Evolutionary conservation across 2,329 filamentous ascomycete species (phyloP).

Genomic region (Huntiella bhutanensis): DNA sequence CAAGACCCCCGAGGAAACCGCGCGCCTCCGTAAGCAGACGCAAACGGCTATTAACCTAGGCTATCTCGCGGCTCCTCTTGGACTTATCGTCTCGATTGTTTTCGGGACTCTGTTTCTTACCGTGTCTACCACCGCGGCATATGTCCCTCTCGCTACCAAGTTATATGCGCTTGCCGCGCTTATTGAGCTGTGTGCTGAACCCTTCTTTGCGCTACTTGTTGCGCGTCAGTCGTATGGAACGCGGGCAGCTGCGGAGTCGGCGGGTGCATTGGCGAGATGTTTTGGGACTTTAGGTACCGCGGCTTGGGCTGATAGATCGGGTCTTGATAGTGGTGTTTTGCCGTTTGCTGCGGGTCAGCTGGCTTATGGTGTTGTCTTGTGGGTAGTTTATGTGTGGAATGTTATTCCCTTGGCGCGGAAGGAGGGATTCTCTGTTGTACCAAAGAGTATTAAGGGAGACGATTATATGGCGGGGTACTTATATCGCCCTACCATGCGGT

Average conservation of each 20-base stretch:
- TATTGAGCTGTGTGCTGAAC: conserved; percentile 69
- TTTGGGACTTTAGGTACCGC: conserved; percentile 53
- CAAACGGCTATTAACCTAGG: conserved; percentile 80
- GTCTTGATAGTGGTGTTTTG: conserved; percentile 49
- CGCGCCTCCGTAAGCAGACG: conserved; percentile 20
- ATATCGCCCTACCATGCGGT: conserved; percentile 47
- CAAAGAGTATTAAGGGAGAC: conserved; percentile 13
- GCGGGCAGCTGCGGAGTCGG: conserved; percentile 66
- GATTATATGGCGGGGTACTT: conserved; percentile 43
- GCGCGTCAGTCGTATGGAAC: conserved; percentile 61
- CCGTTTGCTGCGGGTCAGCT: conserved; percentile 82
- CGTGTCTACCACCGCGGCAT: conserved; percentile 30
- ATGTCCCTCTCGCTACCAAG: conserved; percentile 34
- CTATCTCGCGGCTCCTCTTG: conserved; percentile 56
- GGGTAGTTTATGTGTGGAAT: conserved; percentile 49
- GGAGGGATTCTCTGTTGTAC: conserved; percentile 51
- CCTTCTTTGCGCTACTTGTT: conserved; percentile 75
- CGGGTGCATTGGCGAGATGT: conserved; percentile 62
- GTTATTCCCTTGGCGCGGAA: conserved; percentile 35
- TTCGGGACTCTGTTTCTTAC: conserved; percentile 51
- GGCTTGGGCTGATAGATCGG: conserved; percentile 35
- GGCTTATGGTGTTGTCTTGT: conserved; percentile 49
- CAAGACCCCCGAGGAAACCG: background rate
- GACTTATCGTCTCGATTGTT: conserved; percentile 40
- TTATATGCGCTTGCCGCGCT: conserved; percentile 38